phyloP scores from a whole-genome alignment of 177 flowering plant genomes.

The Vitis hybrid region DNA sequence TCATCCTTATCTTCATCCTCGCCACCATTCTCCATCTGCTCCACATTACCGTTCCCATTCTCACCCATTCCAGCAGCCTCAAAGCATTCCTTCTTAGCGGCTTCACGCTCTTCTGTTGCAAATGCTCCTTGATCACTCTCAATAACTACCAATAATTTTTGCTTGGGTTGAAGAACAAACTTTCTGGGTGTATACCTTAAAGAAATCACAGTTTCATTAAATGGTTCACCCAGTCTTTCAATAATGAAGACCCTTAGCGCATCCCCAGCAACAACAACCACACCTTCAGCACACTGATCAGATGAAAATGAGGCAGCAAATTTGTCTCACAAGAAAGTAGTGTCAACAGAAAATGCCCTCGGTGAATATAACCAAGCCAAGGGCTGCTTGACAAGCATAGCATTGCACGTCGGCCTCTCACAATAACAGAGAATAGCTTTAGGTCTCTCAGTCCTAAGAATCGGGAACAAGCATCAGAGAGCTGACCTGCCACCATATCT shows the following conservation, averaged over 20 bases:
- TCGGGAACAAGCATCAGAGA: constrained; percentile 93
- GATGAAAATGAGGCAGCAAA: constrained; percentile 97
- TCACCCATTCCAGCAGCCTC: constrained; percentile 81
- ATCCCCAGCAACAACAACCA: constrained; percentile 95
- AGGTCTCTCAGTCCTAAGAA: constrained; percentile 92
- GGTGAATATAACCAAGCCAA: constrained; percentile 97
- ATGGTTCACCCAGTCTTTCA: constrained; percentile 91
- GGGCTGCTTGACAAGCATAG: constrained; percentile 95
- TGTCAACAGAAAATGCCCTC: constrained; percentile 89
- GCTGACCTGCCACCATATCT: constrained; percentile 97
- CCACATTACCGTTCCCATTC: constrained; percentile 74
- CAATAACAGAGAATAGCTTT: constrained; percentile 76
- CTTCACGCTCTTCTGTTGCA: constrained; percentile 94
- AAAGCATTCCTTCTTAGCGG: constrained; percentile 86
- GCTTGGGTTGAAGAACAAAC: constrained; percentile 90
- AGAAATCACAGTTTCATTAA: constrained; percentile 87
- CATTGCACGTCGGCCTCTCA: constrained; percentile 90
- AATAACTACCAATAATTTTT: constrained; percentile 69
- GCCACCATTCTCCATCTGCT: constrained; percentile 90
- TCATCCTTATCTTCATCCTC: constrained; percentile 85
- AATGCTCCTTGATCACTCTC: constrained; percentile 98
- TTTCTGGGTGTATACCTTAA: constrained; percentile 96
- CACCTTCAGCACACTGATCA: constrained; percentile 99
- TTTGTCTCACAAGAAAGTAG: constrained; percentile 96
- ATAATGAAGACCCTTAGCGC: constrained; percentile 89